Base-by-base conservation (phyloP, 139 green algal species). In the Monoraphidium neglectum region DNA sequence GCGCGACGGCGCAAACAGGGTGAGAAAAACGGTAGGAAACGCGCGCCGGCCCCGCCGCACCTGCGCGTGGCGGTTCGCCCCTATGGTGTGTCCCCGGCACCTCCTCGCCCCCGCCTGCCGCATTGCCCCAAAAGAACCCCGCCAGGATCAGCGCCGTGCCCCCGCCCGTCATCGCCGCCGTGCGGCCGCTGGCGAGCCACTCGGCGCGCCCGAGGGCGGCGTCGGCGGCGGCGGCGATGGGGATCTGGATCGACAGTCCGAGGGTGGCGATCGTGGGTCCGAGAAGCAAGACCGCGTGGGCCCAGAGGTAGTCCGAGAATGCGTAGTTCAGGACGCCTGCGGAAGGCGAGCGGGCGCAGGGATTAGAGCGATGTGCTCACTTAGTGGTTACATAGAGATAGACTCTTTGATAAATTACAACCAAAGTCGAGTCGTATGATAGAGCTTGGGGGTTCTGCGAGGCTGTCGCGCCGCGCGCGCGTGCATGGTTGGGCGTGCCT, bases 291-390 rank as follows among this genome's bases (percentile, higher is more conserved):
- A 99, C 95, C 18, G 96, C 92, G 0, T 92, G 78, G 0, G 94
- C 95, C 96, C 96, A 99, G 12, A 99, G 86, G 80, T 97, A 98
- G 84, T 99, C 96, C 4, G 87, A 92, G 36, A 98, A 72, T 30
- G 97, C 93, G 74, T 99, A 99, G 82, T 99, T 95, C 3, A 98
- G 67, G 32, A 99, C 82, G 1, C 94, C 94, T 93, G 83, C 38
- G 82, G 3, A 24, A 38, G 28, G 38, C 49, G 65, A n/a, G n/a
- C n/a, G n/a, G n/a, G n/a, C n/a, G n/a, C n/a, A n/a, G n/a, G n/a
- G n/a, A 57, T 15, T 57, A 57, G 15, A 15, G 18, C 15, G 15
- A 57, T 18, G 49, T 57, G 49, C 15, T 15, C 18, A 57, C 49
- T 57, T 15, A 57, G 49, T 57, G 18, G 15, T 18, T 26, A 18